Evolutionary conservation across 2,329 filamentous ascomycete genomes (phyloP), one percentile per base, ranked within the genome.

Genomic region (Alternaria sp.): DNA sequence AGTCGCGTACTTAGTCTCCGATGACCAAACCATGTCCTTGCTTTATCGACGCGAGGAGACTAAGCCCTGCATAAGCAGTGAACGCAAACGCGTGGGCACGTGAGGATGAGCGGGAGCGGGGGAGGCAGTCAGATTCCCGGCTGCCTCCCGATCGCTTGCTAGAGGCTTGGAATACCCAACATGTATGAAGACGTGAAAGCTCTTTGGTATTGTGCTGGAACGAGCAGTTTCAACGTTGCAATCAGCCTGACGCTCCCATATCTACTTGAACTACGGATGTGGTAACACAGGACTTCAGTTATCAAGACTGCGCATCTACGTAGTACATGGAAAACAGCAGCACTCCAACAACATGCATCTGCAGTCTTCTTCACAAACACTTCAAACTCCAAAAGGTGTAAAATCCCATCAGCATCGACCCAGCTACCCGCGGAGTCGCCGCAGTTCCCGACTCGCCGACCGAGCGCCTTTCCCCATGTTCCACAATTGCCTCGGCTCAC

Each of bases 401-500:
- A 17, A 9, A 11, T 45, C 13, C 54, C 54, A 49, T 58, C 46
- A 17, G 11, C n/a, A 23, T 44, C 54, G 59, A 61, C 28, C 30
- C 36, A 26, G 26, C n/a, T 40, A 19, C n/a, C 21, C 45, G 60
- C 61, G 51, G 61, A 63, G 57, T 40, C 15, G 60, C 56, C 49
- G 49, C 44, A 15, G n/a, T 45, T 63, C 46, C 61, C 62, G 59
- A 57, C 59, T 59, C 55, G 59, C 55, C 55, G 51, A 60, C 55
- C 50, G 55, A 60, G 50, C 56, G 44, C 15, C 58, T 62, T 61
- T 61, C 67, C 62, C 56, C 61, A 56, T 55, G 50, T 55, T 68
- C 58, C 59, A 59, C 45, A 67, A 50, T 62, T 62, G 60, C 60
- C 60, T 57, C 58, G 60, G 60, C 59, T 23, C 60, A 59, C 45